Evolutionary conservation across 371 early-diverging fungal genomes (phyloP), one percentile per base, ranked within the genome.

Genomic region (Caulochytrium protostelioides): DNA sequence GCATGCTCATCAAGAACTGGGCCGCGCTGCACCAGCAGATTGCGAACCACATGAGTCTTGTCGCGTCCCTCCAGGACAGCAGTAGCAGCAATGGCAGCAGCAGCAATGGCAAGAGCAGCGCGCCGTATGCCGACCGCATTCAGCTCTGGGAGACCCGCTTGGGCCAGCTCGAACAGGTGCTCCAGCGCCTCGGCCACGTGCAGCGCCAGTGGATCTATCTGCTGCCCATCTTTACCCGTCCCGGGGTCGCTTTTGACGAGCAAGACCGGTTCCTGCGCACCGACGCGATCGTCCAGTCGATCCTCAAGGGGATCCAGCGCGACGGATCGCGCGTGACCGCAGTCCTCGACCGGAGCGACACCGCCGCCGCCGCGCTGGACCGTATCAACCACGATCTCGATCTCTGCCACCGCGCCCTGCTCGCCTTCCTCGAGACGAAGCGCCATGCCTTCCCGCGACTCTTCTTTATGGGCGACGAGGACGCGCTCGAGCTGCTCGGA

Each of bases 391-490:
- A n/a, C n/a, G n/a, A n/a, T n/a, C 47, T 67, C 8, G 65, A 67
- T 23, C 18, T 55, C 16, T 67, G 59, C 32, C 65, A 67, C 37
- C 62, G 62, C 35, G 62, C 62, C 1, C 46, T 67, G 25, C 51
- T 55, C 30, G 68, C 62, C 17, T 67, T 55, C 35, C 34, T 68
- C 15, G 65, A 68, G 38, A 38, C 50, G 25, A 68, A 65, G 36
- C 44, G 69, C 8, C 38, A 41, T 2, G 37, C 32, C 16, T 68
- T 68, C 43, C 51, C 65, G 4, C 44, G 63, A 16, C 65, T 68
- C 34, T 68, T 65, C 42, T 68, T 68, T 27, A 48, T 68, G 26
- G 60, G 63, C 5, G 65, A 65, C 41, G 69, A 65, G 21, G 65
- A 65, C 30, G 34, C 65, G 32, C 49, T 68, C 5, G 65, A 68